Evolutionary conservation across 2,329 filamentous ascomycete species (phyloP).

Genomic region (Cladosporium cucumerinum): DNA sequence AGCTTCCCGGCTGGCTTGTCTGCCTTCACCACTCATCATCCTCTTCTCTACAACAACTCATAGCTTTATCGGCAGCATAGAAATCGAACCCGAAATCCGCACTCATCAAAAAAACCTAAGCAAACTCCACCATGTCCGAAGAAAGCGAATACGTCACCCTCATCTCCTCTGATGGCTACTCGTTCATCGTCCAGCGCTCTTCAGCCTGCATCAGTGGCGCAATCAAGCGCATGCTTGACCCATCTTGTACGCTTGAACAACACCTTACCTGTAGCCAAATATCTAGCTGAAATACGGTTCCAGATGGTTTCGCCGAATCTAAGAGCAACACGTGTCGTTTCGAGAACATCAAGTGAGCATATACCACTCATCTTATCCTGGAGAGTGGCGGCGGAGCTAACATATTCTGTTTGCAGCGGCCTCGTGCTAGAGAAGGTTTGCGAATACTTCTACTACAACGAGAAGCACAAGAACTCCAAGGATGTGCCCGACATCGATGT

Average conservation of each 20-base stretch:
- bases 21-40: neutral
- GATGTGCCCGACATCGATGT: constrained; percentile 80
- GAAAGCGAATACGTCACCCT: constrained; percentile 66
- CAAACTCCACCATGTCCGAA: neutral
- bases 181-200: constrained; percentile 71
- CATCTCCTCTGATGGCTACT: constrained; percentile 70
- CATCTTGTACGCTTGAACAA: constrained; percentile 51
- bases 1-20: constrained; percentile 1
- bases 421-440: constrained; percentile 75
- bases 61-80: neutral
- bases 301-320: constrained; percentile 64
- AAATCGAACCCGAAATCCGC: neutral
- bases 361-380: neutral
- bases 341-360: constrained; percentile 68
- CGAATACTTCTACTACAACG: constrained; percentile 81
- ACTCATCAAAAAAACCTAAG: neutral
- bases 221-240: constrained; percentile 72
- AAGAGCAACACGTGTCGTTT: constrained; percentile 63
- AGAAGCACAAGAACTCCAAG: constrained; percentile 65
- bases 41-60: neutral
- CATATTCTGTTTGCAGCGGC: constrained; percentile 49
- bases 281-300: neutral
- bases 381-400: neutral
- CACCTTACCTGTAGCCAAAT: neutral
- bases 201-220: constrained; percentile 67